These are phyloP conservation scores for Colletotrichum sp. DNA, from an alignment of 2,329 filamentous ascomycete genomes.

Conservation along the genomic window DNA sequence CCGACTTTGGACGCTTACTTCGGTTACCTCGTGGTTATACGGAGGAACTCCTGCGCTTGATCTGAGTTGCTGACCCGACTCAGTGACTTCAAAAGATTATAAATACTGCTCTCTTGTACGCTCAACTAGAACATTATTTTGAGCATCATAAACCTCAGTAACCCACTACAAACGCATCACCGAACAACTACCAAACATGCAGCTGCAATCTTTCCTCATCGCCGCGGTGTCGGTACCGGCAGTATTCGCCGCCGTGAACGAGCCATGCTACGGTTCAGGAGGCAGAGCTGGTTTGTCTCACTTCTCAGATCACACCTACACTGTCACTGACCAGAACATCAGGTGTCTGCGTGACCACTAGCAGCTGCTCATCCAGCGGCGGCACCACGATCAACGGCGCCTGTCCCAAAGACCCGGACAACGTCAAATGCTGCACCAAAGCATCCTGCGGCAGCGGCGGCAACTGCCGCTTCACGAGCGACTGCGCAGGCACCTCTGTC, in stretches of 20 bases:
- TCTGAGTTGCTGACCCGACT: neutral
- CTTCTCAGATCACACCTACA: neutral
- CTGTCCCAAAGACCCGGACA: constrained; percentile 40
- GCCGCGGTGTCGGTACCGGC: neutral
- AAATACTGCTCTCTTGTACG: neutral
- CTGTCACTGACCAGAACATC: neutral
- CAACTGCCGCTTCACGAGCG: constrained; percentile 42
- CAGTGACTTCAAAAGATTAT: neutral
- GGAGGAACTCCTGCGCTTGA: neutral
- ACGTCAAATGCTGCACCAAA: constrained; percentile 49
- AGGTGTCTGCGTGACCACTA: constrained; percentile 43
- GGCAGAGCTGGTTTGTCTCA: constrained; percentile 19
- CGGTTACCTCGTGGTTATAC: neutral
- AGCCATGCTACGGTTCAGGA: constrained; percentile 33
- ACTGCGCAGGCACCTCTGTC: constrained; percentile 36
- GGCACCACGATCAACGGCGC: constrained; percentile 41
- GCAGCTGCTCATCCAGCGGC: constrained; percentile 38
- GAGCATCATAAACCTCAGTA: neutral
- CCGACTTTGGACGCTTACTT: neutral
- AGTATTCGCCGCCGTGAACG: constrained; percentile 31
- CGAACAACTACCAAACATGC: neutral
- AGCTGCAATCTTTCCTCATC: neutral
- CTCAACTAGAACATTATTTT: accelerated
- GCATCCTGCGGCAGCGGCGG: constrained; percentile 38
- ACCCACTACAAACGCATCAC: neutral